phyloP scores from a whole-genome alignment of 352 stramenopile species.

The Phytopythium chamaehyphon region DNA sequence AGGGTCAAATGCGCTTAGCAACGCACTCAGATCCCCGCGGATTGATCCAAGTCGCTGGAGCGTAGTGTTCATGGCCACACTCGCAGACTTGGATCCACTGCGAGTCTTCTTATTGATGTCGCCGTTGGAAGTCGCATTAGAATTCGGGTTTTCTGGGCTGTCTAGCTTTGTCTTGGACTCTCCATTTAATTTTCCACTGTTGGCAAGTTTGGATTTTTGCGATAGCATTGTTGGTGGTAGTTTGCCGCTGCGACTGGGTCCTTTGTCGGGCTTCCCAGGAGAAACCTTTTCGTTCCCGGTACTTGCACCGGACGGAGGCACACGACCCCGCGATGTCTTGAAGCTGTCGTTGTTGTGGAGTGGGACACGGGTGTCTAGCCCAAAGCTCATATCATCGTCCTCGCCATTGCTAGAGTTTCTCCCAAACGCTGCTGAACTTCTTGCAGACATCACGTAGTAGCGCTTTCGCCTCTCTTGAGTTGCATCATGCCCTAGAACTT shows the following conservation, averaged over 20 bases:
- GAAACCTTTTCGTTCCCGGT: no score
- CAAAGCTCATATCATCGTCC: constrained; percentile 5
- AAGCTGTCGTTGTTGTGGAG: background rate
- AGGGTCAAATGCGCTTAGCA: constrained; percentile 15
- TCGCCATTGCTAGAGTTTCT: background rate
- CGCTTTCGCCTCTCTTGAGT: background rate
- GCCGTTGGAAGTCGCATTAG: background rate
- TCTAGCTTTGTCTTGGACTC: background rate
- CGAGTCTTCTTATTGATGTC: background rate
- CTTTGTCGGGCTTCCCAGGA: no score
- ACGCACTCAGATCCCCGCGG: constrained; percentile 25
- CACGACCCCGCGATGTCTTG: no score
- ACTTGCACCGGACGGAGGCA: no score
- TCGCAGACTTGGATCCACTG: no score
- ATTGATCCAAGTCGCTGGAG: constrained; percentile 35
- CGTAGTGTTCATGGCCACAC: background rate
- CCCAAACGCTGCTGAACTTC: background rate
- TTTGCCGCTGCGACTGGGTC: background rate
- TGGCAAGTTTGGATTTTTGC: background rate
- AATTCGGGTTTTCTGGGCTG: background rate
- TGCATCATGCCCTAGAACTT: constrained; percentile 30
- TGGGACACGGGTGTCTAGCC: background rate
- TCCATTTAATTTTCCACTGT: background rate
- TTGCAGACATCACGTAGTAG: constrained; percentile 2
- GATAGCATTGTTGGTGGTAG: background rate